Percentiles rank a stretch among this genome's conserved stretches.
Evolutionary conservation across 1,284 basidiomycete species (phyloP).

Genomic region (Trichosporon inkin): DNA sequence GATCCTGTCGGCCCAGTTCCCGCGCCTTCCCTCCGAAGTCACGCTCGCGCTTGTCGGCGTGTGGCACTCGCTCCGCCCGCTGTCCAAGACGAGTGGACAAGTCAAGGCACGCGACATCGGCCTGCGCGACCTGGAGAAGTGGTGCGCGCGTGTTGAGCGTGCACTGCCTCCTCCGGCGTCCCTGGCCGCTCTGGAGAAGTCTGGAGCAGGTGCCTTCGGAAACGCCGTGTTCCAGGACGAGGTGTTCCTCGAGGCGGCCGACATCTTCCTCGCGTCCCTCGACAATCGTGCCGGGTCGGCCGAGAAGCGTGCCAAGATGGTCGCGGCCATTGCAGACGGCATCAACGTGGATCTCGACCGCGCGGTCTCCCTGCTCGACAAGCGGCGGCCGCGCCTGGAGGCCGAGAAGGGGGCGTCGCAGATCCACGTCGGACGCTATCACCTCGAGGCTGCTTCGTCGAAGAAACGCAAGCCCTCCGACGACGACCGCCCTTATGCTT

Average conservation of each 20-base stretch:
- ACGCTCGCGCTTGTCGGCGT: constrained; percentile 37
- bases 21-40: constrained; percentile 57
- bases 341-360: constrained; percentile 65
- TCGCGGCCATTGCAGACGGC: constrained; percentile 58
- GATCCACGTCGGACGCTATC: constrained; percentile 38
- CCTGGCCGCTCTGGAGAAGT: constrained; percentile 30
- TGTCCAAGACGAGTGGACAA: constrained; percentile 45
- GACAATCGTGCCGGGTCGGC: constrained; percentile 54
- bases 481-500: constrained; percentile 66
- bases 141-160: constrained; percentile 69
- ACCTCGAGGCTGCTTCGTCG: constrained; percentile 22
- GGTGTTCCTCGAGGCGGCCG: constrained; percentile 81
- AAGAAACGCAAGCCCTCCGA: constrained; percentile 15
- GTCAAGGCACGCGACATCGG: constrained; percentile 57
- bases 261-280: constrained; percentile 79
- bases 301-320: constrained; percentile 37
- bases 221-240: constrained; percentile 81
- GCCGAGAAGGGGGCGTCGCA: constrained; percentile 57
- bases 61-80: constrained; percentile 42
- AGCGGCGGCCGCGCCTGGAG: constrained; percentile 65
- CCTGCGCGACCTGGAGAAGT: constrained; percentile 81
- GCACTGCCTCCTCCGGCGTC: constrained; percentile 55
- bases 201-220: constrained; percentile 57
- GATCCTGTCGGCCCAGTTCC: constrained; percentile 67
- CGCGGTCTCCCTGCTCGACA: constrained; percentile 57